A percentile compares a stretch with the other conserved stretches of the same genome.
Evolutionary conservation across 148 eudicot genomes (phyloP).

Genomic region (Camellia sinensis): DNA sequence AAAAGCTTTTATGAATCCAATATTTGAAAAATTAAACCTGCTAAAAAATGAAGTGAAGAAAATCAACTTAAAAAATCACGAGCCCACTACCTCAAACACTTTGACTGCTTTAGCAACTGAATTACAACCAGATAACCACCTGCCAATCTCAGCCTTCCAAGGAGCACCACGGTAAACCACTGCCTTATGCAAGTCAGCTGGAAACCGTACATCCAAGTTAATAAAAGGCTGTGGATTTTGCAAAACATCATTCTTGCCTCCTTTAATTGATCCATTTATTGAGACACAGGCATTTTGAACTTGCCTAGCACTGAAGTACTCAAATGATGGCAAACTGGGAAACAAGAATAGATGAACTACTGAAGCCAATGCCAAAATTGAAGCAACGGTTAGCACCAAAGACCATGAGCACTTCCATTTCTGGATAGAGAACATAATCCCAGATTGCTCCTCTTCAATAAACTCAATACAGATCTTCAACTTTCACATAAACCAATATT

Average conservation of each 20-base stretch:
- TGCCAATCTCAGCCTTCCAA: no score
- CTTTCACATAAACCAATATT: neutral
- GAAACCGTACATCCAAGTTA: no score
- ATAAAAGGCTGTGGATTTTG: no score
- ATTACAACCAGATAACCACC: conserved; percentile 36
- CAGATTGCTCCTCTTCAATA: conserved; percentile 15
- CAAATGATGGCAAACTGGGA: neutral
- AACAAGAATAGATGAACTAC: conserved; percentile 56
- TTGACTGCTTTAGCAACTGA: conserved; percentile 11
- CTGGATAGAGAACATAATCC: conserved; percentile 46
- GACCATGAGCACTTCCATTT: conserved; percentile 66
- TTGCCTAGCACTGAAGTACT: no score
- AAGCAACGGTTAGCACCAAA: conserved; percentile 46
- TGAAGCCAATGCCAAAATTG: conserved; percentile 43
- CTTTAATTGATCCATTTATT: no score
- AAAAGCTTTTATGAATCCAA: neutral
- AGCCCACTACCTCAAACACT: no score
- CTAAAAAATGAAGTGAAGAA: no score
- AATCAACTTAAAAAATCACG: no score
- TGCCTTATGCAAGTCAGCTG: no score
- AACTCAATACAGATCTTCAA: conserved; percentile 8
- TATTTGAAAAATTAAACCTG: neutral
- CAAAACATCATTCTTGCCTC: conserved; percentile 12
- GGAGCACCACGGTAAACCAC: no score
- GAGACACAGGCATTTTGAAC: conserved; percentile 24